Evolutionary conservation across 2,329 filamentous ascomycete species (phyloP), one percentile per base, ranked within the genome.

Genomic region (Trichoderma hamatum): DNA sequence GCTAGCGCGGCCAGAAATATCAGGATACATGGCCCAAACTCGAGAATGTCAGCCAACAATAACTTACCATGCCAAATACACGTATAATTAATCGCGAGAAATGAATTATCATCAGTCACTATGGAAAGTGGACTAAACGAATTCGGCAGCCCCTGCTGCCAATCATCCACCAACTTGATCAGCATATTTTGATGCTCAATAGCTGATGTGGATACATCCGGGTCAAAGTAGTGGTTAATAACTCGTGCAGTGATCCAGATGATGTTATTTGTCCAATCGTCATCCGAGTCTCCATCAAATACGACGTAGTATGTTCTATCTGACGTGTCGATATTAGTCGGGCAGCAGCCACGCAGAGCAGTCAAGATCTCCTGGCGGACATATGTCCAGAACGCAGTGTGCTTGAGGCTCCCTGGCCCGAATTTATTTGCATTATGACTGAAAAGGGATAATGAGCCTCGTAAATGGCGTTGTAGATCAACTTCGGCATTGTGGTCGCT

Each of bases 301-400:
- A 64, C 60, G 11, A 69, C 59, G 60, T 65, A 36, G 21, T 61
- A 61, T 28, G 60, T 61, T 32, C 36, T 64, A 46, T 61, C 60
- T 34, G 60, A 61, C 7, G 49, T 55, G 24, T 69, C 67, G 32
- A 69, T 69, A 26, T 69, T 69, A 51, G 67, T 69, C 2, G 67
- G 60, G 43, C 39, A 61, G n/a, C 59, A 39, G n/a, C 56, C 21
- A 9, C 61, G 67, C 14, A 69, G 67, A 30, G 67, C 67, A 11
- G 59, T 54, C 13, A 69, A 21, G 6, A 69, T 69, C 26, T 69
- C 67, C 34, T 69, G 67, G 28, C 67, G 67, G 16, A 69, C 59
- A 49, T 69, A 69, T 28, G 67, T 69, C 67, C 67, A 69, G 28
- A 69, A 69, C 11, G 67, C 59, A 28, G 67, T 69, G 49, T 61